Evolutionary conservation across 2,329 filamentous ascomycete species (phyloP), one percentile per base, ranked within the genome.

Genomic region (Cucurbitaria berberidis): DNA sequence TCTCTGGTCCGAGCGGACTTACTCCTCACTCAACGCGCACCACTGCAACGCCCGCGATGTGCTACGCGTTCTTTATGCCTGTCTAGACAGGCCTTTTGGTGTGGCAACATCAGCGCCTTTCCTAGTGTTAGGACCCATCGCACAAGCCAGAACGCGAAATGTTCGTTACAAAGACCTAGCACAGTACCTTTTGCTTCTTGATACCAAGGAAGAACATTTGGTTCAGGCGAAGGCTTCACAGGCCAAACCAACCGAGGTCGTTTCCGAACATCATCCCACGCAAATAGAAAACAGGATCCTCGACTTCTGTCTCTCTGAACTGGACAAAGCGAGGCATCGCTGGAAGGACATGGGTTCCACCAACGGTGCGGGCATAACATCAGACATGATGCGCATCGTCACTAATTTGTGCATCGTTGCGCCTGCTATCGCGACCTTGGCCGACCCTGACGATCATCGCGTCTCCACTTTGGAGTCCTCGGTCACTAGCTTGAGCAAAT

Each of bases 31-130:
- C 16, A 82, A 88, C 61, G 84, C 86, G 2, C 74, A 79, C 10
- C 88, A 89, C 70, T 83, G 86, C 34, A 82, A 83, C 15, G 85
- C 89, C 3, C 68, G 82, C 27, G 85, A 92, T 59, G 73, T 96
- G 19, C 76, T 89, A 32, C 86, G 85, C 59, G 76, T 96, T 4
- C 71, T 96, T n/a, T 79, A 85, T 55, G 81, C 83, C 15, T 91
- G 89, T 63, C 86, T 89, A 32, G 89, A 90, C 55, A 75, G 79
- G 34, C 52, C 73, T 4, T 69, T 74, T 26, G 56, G 66, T 35
- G 45, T 59, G 3, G 36, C 65, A 5, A 44, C 55, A 11, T 35
- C 59, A 39, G 55, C 66, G 5, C 60, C 67, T 11, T 75, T 76
- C 34, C 63, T 73, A 1, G 60, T 73, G 0, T 74, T 79, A 57